phyloP scores from a whole-genome alignment of 2,329 filamentous ascomycete genomes.

The Ceratocystis alfenasii region DNA sequence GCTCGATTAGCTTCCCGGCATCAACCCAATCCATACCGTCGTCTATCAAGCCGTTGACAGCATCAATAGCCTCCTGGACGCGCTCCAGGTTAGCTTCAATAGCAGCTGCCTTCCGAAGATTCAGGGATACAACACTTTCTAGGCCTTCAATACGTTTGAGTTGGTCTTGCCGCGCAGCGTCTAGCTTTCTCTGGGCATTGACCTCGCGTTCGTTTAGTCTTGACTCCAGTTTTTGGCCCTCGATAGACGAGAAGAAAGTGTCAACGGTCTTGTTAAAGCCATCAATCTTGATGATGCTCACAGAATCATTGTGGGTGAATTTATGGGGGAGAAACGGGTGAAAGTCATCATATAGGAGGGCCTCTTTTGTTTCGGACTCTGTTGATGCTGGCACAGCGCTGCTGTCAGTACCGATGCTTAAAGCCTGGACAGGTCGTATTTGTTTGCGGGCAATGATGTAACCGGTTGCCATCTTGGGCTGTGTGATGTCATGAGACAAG shows the following conservation, averaged over 20 bases:
- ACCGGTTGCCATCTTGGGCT: slow-evolving; percentile 54
- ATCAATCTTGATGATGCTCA: slow-evolving; percentile 62
- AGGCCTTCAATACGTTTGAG: slow-evolving; percentile 72
- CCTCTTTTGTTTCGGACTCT: slow-evolving; percentile 32
- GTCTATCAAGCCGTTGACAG: slow-evolving; percentile 78
- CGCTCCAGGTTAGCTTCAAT: slow-evolving; percentile 84
- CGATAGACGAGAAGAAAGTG: slow-evolving; percentile 92
- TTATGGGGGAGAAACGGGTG: slow-evolving; percentile 83
- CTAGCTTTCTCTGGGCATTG: slow-evolving; percentile 68
- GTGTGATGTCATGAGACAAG: slow-evolving; percentile 57
- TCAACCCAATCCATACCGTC: slow-evolving; percentile 98
- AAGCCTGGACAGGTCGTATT: neutral
- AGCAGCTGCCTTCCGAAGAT: slow-evolving; percentile 76
- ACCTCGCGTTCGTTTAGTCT: slow-evolving; percentile 70
- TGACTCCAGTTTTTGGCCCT: slow-evolving; percentile 84
- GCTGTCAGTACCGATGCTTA: slow-evolving; percentile 21
- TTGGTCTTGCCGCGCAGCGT: slow-evolving; percentile 74
- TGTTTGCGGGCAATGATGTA: slow-evolving; percentile 70
- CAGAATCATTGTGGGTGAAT: slow-evolving; percentile 53
- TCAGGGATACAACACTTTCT: slow-evolving; percentile 67
- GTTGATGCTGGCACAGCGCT: slow-evolving; percentile 21
- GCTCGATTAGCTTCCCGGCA: slow-evolving; percentile 74
- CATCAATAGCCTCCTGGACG: slow-evolving; percentile 84
- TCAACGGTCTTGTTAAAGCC: slow-evolving; percentile 90
- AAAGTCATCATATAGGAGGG: slow-evolving; percentile 80